Conservation (phyloP, 306 rosid genomes). For the Pyrus pyrifolia region DNA sequence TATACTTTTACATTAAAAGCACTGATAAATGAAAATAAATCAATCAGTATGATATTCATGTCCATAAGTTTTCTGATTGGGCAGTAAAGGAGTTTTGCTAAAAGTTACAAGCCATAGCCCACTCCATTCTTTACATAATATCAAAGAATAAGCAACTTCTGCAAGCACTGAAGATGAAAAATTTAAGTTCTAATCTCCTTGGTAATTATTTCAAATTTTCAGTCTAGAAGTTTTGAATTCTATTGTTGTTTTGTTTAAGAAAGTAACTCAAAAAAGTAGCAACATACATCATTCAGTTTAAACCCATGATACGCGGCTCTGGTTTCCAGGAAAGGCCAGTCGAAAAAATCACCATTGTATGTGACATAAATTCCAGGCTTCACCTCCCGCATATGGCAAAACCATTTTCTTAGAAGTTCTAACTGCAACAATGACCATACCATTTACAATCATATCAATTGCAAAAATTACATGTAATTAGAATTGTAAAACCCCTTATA, state of each 20-base stretch:
- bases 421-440: slow-evolving; percentile 42
- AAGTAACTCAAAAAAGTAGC: slow-evolving; percentile 11
- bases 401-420: slow-evolving; percentile 87
- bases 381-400: slow-evolving; percentile 91
- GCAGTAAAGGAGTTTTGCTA: background rate
- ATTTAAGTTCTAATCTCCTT: background rate
- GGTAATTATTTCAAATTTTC: background rate
- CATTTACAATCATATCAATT: background rate
- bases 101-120: background rate
- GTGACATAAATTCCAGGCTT: slow-evolving; percentile 97
- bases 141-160: slow-evolving; percentile 3
- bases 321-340: slow-evolving; percentile 94
- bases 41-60: background rate
- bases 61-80: background rate
- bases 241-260: background rate
- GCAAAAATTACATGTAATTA: background rate
- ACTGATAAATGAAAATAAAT: background rate
- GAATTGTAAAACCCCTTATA: slow-evolving; percentile 7
- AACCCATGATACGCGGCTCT: slow-evolving; percentile 84
- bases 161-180: slow-evolving; percentile 5
- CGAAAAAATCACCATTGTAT: slow-evolving; percentile 90
- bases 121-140: background rate
- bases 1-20: background rate
- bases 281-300: slow-evolving; percentile 79
- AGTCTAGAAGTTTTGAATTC: slow-evolving; percentile 3